Evolutionary conservation across 257 asterid genomes (phyloP), one percentile per base, ranked within the genome.

Genomic region (Ligustrum vulgare): DNA sequence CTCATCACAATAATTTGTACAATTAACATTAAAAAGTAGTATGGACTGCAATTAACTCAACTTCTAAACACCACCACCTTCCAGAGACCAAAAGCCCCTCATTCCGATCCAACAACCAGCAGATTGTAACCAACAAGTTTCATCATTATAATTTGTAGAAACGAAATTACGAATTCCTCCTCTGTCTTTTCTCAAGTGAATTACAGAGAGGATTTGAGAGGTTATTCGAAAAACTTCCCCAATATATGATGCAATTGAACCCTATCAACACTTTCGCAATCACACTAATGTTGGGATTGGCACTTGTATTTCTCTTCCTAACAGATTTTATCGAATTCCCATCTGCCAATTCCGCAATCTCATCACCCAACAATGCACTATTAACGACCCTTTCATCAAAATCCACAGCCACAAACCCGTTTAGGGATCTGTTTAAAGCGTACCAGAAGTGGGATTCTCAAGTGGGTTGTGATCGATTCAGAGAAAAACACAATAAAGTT

Each of bases 401-500:
- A 68, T 84, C 96, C 41, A 64, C 86, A 35, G n/a, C 75, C 20
- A 74, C 86, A 23, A 87, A 89, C 23, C 86, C 98, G 32, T 94
- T 94, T 78, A 58, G 65, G 34, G 90, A 92, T 78, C 80, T 94
- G 78, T 65, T 84, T 72, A 79, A 54, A 66, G 90, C 96, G 1
- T 91, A 82, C 85, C 85, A 81, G 41, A 80, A 80, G 56, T 94
- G 97, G 98, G 98, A 94, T 85, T 80, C 96, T 60, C 86, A 83
- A 60, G 91, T 89, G 84, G 99, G 99, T 45, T 94, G 99, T 77
- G 84, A 89, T 82, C 82, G 51, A 34, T 91, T 89, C 75, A 89
- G 81, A 72, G 91, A 80, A 60, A 91, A 85, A 49, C 84, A 89
- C 72, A 8, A 37, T 7, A 45, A 37, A 72, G 87, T 79, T 67